Conservation (phyloP, 805 yeast genomes). For the Sugiyamaella valdiviana region DNA sequence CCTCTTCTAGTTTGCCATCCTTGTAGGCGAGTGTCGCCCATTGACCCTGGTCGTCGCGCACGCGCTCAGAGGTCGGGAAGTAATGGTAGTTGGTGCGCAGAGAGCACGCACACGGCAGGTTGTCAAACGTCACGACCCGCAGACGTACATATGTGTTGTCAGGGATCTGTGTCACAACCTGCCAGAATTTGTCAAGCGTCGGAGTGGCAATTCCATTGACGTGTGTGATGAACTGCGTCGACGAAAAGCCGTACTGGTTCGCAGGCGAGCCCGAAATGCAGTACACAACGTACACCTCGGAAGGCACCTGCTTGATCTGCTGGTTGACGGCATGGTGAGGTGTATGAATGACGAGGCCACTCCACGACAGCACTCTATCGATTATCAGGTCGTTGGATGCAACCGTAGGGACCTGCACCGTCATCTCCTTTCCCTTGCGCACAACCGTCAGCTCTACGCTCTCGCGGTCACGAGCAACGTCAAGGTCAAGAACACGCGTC, state of each 20-base stretch:
- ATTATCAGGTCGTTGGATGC: constrained; percentile 54
- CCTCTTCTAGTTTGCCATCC: constrained; percentile 23
- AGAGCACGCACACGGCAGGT: constrained; percentile 79
- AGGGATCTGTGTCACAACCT: constrained; percentile 60
- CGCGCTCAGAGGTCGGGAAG: constrained; percentile 53
- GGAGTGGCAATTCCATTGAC: constrained; percentile 72
- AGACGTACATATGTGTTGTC: constrained; percentile 78
- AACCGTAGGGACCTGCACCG: constrained; percentile 58
- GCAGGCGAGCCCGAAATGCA: constrained; percentile 83
- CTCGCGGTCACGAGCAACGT: constrained; percentile 40
- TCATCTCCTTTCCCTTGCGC: constrained; percentile 60
- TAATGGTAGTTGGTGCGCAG: constrained; percentile 84
- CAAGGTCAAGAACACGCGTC: constrained; percentile 61
- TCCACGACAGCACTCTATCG: constrained; percentile 66
- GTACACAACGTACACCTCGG: constrained; percentile 74
- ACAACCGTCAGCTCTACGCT: constrained; percentile 55
- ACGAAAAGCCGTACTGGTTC: constrained; percentile 66
- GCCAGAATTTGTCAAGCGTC: constrained; percentile 59
- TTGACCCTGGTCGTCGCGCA: constrained; percentile 41
- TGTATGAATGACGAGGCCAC: constrained; percentile 74
- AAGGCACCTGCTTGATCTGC: constrained; percentile 62
- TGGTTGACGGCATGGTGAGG: constrained; percentile 95
- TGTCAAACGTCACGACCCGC: constrained; percentile 77
- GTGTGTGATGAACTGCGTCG: constrained; percentile 83
- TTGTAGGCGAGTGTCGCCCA: constrained; percentile 48